Evolutionary conservation across 2,329 filamentous ascomycete species (phyloP).

Genomic region (Cadophora gregata): DNA sequence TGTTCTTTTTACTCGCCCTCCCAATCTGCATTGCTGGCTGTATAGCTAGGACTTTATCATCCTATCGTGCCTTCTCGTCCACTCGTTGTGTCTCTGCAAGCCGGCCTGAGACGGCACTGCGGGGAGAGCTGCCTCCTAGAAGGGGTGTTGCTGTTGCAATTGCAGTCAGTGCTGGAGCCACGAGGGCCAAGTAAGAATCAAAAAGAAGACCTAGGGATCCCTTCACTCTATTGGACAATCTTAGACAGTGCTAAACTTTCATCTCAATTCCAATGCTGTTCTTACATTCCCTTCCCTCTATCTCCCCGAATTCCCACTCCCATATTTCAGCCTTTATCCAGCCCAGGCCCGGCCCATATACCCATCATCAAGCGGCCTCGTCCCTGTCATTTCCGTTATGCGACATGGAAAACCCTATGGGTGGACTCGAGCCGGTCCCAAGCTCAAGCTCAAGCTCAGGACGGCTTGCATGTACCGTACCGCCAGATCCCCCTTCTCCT

Average conservation of each 20-base stretch:
- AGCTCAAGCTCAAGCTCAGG: background rate
- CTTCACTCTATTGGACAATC: background rate
- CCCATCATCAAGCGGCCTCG: conserved; percentile 19
- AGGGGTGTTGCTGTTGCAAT: background rate
- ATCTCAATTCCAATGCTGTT: conserved; percentile 5
- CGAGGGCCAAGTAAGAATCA: background rate
- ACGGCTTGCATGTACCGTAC: background rate
- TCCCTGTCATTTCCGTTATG: conserved; percentile 25
- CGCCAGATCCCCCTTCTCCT: background rate
- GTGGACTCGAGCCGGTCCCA: conserved; percentile 2
- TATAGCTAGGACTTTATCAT: background rate
- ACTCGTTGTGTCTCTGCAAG: conserved; percentile 4
- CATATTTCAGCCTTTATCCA: conserved; percentile 3
- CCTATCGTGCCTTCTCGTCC: background rate
- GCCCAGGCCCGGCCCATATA: conserved; percentile 3
- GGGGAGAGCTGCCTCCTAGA: conserved; percentile 10
- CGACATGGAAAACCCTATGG: conserved; percentile 19
- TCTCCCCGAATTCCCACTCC: background rate
- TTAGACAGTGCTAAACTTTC: background rate
- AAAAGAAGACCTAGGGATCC: background rate
- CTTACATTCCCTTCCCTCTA: background rate
- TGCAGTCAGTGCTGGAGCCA: background rate
- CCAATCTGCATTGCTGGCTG: background rate
- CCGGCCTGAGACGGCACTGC: conserved; percentile 26
- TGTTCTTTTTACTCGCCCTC: background rate